These are phyloP conservation scores for Carex cristatella DNA, from an alignment of 176 grass and related monocot genomes.

Conservation along the genomic window DNA sequence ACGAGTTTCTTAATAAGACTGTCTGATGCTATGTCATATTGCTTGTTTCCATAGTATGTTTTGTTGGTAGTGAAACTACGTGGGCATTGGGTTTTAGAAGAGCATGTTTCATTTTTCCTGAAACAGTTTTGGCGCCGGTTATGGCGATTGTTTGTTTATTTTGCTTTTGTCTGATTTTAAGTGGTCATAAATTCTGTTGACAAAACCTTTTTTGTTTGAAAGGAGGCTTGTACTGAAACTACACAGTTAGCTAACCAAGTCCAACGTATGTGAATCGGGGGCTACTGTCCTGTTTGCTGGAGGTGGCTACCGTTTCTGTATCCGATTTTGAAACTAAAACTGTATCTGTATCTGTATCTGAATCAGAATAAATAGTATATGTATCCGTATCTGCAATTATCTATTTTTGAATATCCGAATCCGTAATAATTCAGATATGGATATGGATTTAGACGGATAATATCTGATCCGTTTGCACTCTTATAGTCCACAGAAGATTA, in stretches of 20 bases:
- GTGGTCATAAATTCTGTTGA: background rate
- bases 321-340: too few species aligned
- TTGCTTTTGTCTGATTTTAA: background rate
- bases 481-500: too few species aligned
- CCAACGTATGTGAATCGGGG: background rate
- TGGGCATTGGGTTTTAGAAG: background rate
- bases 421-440: too few species aligned
- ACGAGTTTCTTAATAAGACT: background rate
- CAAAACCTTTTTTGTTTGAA: background rate
- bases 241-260: background rate
- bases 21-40: background rate
- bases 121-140: conserved; percentile 5
- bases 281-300: background rate
- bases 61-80: background rate
- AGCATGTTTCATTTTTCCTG: background rate
- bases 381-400: too few species aligned
- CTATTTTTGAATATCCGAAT: too few species aligned
- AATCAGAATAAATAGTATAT: too few species aligned
- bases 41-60: background rate
- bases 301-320: background rate
- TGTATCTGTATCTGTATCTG: too few species aligned
- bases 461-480: too few species aligned
- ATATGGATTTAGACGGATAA: too few species aligned
- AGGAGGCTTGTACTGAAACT: background rate
- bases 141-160: background rate